Base-by-base conservation (phyloP, 2,329 filamentous ascomycete species). In the Rhexocercosporidium sp. region DNA sequence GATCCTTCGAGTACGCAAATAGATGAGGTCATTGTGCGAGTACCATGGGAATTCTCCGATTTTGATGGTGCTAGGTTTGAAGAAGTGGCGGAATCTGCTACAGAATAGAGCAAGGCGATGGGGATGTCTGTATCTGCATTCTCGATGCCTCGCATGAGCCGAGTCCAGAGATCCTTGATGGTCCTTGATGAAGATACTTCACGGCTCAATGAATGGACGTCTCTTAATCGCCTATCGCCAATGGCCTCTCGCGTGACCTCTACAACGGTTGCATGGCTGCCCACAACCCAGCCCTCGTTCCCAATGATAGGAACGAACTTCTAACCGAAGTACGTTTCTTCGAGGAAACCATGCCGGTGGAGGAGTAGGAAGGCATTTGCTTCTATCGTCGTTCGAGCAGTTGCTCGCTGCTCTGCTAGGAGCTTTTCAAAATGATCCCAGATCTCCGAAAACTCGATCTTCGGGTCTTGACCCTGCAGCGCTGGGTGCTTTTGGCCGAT, bases 231-330 rank as follows among this genome's bases (percentile, higher is more conserved):
- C 46, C 78, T 69, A 18, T 71, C 73, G 18, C 72, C 74, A 27
- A 82, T 77, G 1, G 79, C 78, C 16, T 81, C 77, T 29, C 73
- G 71, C 2, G 81, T 82, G 4, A 78, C 78, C 47, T 82, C 76
- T 12, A 68, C 47, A 3, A 72, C 70, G 1, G 71, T 72, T 1
- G 63, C 67, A 67, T 72, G 57, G 20, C 62, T 66, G 1, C 66
- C 71, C 5, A 68, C 59, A 4, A 69, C 63, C 51, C 46, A 68
- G 16, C 79, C 76, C 22, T 79, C 78, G 2, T 78, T 76, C 8
- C 77, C 77, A 53, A 80, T 78, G 18, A 82, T 67, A 6, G 81
- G 81, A 8, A 78, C 76, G 25, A 81, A 78, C 22, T 79, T 81
- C 80, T 80, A 82, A 22, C 41, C 69, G 29, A 72, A 72, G 65